Conservation (phyloP, 768 basidiomycete species). For the Termitomyces sp. region DNA sequence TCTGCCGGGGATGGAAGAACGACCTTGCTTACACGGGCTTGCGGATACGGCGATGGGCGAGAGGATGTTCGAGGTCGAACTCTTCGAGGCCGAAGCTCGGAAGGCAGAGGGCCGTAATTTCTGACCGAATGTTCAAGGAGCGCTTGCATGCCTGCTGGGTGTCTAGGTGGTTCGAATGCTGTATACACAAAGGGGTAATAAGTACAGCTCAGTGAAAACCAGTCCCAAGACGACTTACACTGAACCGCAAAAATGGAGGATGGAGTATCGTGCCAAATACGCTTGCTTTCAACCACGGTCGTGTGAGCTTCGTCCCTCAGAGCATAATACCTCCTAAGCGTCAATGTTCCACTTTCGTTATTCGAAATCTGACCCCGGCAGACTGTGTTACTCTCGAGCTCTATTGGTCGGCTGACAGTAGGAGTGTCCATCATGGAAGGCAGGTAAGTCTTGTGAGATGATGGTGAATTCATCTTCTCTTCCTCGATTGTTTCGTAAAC, state of each 20-base stretch:
- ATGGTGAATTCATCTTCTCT: conserved; percentile 39
- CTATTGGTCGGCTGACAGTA: conserved; percentile 37
- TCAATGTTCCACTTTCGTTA: conserved; percentile 61
- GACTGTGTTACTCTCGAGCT: conserved; percentile 46
- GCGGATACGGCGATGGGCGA: conserved; percentile 70
- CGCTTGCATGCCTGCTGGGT: conserved; percentile 66
- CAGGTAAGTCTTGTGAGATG: conserved; percentile 14
- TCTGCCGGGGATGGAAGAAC: conserved; percentile 37
- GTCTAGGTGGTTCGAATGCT: conserved; percentile 70
- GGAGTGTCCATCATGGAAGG: conserved; percentile 31
- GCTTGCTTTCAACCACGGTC: conserved; percentile 62
- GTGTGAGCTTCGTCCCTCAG: conserved; percentile 64
- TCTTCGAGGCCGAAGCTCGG: conserved; percentile 59
- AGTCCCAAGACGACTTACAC: conserved; percentile 39
- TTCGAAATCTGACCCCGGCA: conserved; percentile 49
- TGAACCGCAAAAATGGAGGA: conserved; percentile 71
- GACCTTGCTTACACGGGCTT: conserved; percentile 39
- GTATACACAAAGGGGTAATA: conserved; percentile 5
- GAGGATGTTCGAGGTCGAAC: conserved; percentile 65
- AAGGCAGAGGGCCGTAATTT: conserved; percentile 69
- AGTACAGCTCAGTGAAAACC: not conserved
- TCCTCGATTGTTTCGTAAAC: conserved; percentile 82
- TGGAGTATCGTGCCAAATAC: conserved; percentile 63
- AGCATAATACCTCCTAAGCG: conserved; percentile 63
- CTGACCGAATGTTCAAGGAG: conserved; percentile 69